Percentiles rank a stretch among this genome's conserved stretches.
phyloP scores from a whole-genome alignment of 202 grass and related monocot species.

The Bolboschoenoplectus hybrid region DNA sequence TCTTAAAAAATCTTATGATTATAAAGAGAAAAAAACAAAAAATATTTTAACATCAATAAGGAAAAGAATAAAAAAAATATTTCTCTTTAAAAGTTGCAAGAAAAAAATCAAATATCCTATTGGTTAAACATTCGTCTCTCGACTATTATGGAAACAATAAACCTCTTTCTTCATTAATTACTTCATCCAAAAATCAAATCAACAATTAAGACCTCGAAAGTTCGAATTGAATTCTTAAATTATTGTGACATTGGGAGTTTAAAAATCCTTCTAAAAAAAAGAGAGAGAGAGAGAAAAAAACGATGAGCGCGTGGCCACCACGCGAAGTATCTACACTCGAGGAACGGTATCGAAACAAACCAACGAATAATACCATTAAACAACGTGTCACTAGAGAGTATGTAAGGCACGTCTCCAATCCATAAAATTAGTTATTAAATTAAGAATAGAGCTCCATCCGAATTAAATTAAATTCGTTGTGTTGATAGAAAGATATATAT shows the following conservation, averaged over 20 bases:
- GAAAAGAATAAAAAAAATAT: no score
- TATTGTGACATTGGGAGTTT: neutral
- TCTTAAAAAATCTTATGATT: no score
- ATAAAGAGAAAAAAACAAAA: no score
- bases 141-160: no score
- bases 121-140: no score
- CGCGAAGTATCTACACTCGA: constrained; percentile 41
- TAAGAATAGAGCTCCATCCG: no score
- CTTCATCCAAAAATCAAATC: neutral
- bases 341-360: neutral
- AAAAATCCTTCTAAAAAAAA: neutral
- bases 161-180: no score
- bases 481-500: neutral
- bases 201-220: neutral
- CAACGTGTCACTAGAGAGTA: constrained; percentile 14
- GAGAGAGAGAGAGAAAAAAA: no score
- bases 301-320: constrained; percentile 64
- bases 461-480: neutral
- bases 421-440: neutral
- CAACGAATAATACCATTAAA: neutral
- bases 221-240: constrained; percentile 1
- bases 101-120: no score
- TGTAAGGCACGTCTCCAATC: neutral
- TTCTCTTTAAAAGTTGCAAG: no score
- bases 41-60: no score